Evolutionary conservation across 176 grass and related monocot genomes (phyloP), one percentile per base, ranked within the genome.

Genomic region (Musa itinerans): DNA sequence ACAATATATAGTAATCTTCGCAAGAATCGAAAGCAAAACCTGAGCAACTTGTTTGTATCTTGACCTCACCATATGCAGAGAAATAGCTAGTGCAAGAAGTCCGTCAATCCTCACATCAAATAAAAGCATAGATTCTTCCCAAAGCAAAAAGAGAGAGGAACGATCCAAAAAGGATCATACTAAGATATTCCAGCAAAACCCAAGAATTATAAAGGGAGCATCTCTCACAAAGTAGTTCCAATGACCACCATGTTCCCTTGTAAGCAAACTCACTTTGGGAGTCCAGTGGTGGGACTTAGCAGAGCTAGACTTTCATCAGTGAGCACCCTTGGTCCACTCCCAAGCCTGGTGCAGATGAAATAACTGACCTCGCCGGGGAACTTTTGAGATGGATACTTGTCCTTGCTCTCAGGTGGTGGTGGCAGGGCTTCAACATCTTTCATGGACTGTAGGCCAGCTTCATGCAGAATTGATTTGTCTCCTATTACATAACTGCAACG

Each of bases 381-480:
- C 65, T 83, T 89, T 43, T 85, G 78, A 70, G 19, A 57, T 9
- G 86, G 84, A 23, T 15, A 58, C 73, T 77, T 81, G 71, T 81
- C 86, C 71, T 93, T 93, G 74, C 51, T 81, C 84, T 91, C 90
- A 27, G 65, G 64, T 65, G 95, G 90, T 29, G 59, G 77, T 59
- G 84, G 80, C 26, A 98, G 84, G 71, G 82, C 83, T 57, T 91
- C 82, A 0, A 98, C 59, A 63, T 93, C 90, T 64, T 89, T 76
- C 53, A 91, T 54, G 13, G 90, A 93, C 67, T 85, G 83, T 75
- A 93, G 11, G 80, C 86, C 88, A 8, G 88, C 88, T 6, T 84
- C 84, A 13, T 80, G 63, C 65, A 98, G 68, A 76, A 93, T 93
- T 0, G 95, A 91, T 84, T 93, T 98, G 63, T 98, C 95, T 1